phyloP scores from a whole-genome alignment of 306 rosid genomes.

The Acmispon strigosus region DNA sequence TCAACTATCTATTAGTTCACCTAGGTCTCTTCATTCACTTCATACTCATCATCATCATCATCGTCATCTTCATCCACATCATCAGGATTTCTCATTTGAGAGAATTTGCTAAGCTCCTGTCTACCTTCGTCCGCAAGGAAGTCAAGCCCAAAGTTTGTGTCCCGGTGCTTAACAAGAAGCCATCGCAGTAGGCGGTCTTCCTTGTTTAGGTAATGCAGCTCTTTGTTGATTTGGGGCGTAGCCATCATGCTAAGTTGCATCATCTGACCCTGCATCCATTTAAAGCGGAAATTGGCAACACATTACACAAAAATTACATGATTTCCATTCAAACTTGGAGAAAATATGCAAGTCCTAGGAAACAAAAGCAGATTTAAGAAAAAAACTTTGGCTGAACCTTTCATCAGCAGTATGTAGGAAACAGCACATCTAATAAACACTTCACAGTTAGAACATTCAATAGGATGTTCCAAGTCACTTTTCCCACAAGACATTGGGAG shows the following conservation, averaged over 20 bases:
- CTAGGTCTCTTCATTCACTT: constrained; percentile 11
- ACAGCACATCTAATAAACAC: not conserved
- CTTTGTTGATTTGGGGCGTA: constrained; percentile 79
- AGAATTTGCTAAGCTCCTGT: constrained; percentile 20
- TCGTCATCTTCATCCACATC: constrained; percentile 22
- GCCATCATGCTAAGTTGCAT: constrained; percentile 99
- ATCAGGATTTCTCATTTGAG: not conserved
- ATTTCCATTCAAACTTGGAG: not conserved
- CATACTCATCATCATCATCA: constrained; percentile 29
- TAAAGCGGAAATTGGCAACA: not conserved
- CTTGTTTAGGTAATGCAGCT: constrained; percentile 88
- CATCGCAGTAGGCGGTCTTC: constrained; percentile 81
- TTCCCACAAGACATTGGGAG: not conserved
- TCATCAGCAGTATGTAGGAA: not conserved
- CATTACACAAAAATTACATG: not conserved
- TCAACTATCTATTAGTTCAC: not conserved
- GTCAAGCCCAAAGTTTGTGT: constrained; percentile 40
- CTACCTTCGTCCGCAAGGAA: constrained; percentile 35
- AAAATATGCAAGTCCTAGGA: not conserved
- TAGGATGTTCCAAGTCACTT: not conserved
- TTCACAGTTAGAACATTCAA: not conserved
- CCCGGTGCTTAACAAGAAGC: constrained; percentile 77
- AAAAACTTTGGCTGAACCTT: not conserved
- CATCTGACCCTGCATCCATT: constrained; percentile 60
- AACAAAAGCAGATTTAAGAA: no score